Evolutionary conservation across 1,284 basidiomycete species (phyloP), one percentile per base, ranked within the genome.

Genomic region (Ceratobasidium sp.): DNA sequence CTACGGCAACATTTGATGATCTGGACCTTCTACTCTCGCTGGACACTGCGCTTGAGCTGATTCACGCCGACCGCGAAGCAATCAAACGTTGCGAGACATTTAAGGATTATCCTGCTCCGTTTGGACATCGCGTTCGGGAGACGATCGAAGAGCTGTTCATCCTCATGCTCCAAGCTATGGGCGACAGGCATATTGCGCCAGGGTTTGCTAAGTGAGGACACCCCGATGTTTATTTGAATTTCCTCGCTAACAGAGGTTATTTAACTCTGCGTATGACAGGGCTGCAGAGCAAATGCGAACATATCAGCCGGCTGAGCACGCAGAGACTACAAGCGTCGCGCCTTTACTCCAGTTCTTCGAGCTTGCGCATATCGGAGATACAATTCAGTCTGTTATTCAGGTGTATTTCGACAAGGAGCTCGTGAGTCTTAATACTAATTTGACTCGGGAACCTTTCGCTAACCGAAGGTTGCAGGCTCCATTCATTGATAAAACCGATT

Each of bases 371-470:
- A 87, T 99, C 19, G 98, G 96, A 0, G 97, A 99, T 82, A 99
- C 95, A 22, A 98, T 99, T 65, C 95, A 97, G 83, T 95, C 93
- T 33, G 98, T 99, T 91, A 90, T 98, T 1, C 95, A 99, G 79
- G 97, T 99, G 1, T 99, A 97, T 83, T 99, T 97, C 80, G 96
- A 99, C 80, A 97, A 97, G 81, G 97, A 98, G 80, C 85, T 99
- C 81, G 94, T 93, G 73, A 33, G 87, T 77, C 53, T 19, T 74
- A 2, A 24, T 63, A 4, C 51, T 19, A 3, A 41, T 31, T 36
- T 36, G 19, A 15, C 24, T 36, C 31, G n/a, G 51, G 73, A 24
- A 41, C 44, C 78, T 4, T 41, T 41, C 36, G 11, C 11, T 41
- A 41, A 41, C 11, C 36, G 41, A 65, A 56, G n/a, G 9, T 53